phyloP scores from a whole-genome alignment of 1,284 basidiomycete genomes.

The Leccinum pachyderme region DNA sequence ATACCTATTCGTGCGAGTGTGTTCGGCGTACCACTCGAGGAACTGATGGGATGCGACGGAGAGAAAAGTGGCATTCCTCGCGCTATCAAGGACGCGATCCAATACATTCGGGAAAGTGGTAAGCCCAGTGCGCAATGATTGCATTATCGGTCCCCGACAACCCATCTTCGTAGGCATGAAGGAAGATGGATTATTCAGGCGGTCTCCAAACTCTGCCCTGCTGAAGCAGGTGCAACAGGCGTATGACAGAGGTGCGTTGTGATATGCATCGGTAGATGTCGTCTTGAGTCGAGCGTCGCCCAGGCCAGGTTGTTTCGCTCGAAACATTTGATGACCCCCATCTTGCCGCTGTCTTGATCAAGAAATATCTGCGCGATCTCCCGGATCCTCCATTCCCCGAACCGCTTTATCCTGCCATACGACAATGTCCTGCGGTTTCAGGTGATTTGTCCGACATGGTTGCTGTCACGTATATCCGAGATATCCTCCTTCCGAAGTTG shows the following conservation, averaged over 20 bases:
- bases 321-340: slow-evolving; percentile 72
- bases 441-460: slow-evolving; percentile 55
- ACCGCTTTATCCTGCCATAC: slow-evolving; percentile 60
- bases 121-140: slow-evolving; percentile 4
- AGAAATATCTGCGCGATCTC: slow-evolving; percentile 80
- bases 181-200: slow-evolving; percentile 78
- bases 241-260: slow-evolving; percentile 66
- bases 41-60: slow-evolving; percentile 78
- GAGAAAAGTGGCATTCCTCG: slow-evolving; percentile 78
- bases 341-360: slow-evolving; percentile 80
- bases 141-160: background rate
- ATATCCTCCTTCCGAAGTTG: slow-evolving; percentile 63
- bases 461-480: slow-evolving; percentile 61
- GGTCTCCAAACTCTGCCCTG: slow-evolving; percentile 69
- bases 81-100: slow-evolving; percentile 74
- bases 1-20: slow-evolving; percentile 55
- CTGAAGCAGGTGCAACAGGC: slow-evolving; percentile 75
- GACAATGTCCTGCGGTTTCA: slow-evolving; percentile 61
- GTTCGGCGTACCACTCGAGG: slow-evolving; percentile 78
- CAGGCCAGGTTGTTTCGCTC: slow-evolving; percentile 75
- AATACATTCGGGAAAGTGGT: slow-evolving; percentile 66
- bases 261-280: background rate
- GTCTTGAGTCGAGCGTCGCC: slow-evolving; percentile 10
- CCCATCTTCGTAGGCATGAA: slow-evolving; percentile 47
- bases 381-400: slow-evolving; percentile 76